Conservation (phyloP, 2,329 filamentous ascomycete species). For the Cytospora piceae region DNA sequence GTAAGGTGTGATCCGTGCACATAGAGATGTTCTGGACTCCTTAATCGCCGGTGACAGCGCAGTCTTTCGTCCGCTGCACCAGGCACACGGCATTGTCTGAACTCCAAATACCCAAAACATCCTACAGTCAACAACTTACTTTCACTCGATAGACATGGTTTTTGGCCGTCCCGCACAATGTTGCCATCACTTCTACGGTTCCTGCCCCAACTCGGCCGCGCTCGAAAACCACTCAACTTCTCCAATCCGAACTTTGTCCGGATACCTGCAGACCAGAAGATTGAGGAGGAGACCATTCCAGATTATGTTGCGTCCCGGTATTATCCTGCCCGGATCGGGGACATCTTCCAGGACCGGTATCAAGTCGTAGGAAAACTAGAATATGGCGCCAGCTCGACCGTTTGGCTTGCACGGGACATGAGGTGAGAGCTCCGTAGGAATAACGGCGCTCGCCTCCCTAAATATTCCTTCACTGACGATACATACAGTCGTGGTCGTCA, state of each 20-base stretch:
- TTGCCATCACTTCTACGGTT: no score
- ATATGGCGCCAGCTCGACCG: conserved; percentile 34
- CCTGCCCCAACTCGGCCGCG: no score
- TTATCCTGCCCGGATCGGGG: conserved; percentile 33
- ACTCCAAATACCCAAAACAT: no score
- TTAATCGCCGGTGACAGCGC: no score
- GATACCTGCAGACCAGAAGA: conserved; percentile 37
- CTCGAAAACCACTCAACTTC: conserved; percentile 3
- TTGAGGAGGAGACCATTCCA: conserved; percentile 34
- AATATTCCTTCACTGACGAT: neutral
- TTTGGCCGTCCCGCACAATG: no score
- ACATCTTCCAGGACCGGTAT: conserved; percentile 32
- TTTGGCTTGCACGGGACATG: conserved; percentile 34
- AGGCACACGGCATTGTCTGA: no score
- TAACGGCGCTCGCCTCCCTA: no score
- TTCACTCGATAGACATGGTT: no score
- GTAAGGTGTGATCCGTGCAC: no score
- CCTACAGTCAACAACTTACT: no score
- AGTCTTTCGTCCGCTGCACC: no score
- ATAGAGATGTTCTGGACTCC: no score
- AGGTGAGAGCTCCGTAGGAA: conserved; percentile 8
- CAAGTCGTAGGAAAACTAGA: conserved; percentile 35
- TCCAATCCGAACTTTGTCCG: neutral
- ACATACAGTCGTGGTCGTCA: conserved; percentile 35
- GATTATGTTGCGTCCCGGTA: conserved; percentile 30